Evolutionary conservation across 176 grass and related monocot species (phyloP).

Genomic region (Triticum monococcum): DNA sequence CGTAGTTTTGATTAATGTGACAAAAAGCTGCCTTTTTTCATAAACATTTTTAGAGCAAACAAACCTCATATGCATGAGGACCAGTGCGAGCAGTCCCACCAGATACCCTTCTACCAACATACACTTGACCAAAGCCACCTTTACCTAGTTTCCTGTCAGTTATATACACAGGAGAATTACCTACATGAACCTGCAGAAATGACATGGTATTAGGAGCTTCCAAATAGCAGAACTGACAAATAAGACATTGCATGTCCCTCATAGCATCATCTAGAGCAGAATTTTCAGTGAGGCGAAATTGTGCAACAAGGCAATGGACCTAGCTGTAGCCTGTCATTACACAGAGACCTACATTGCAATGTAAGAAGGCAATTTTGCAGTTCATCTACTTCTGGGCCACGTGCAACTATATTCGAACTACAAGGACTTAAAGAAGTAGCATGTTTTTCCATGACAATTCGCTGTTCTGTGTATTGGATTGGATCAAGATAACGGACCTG

Average conservation of each 20-base stretch:
- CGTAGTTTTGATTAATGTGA: conserved; percentile 21
- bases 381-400: background rate
- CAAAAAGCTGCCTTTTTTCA: background rate
- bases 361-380: background rate
- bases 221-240: background rate
- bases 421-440: conserved; percentile 4
- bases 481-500: background rate
- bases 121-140: conserved; percentile 99
- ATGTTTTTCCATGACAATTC: background rate
- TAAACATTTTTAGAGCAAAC: conserved; percentile 19
- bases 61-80: conserved; percentile 90
- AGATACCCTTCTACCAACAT: conserved; percentile 89
- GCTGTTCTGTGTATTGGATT: background rate
- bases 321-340: background rate
- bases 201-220: conserved; percentile 28
- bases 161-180: conserved; percentile 86
- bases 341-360: background rate
- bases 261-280: background rate
- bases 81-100: conserved; percentile 66
- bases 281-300: conserved; percentile 11
- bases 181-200: conserved; percentile 81
- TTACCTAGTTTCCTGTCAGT: conserved; percentile 93
- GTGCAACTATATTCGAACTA: conserved; percentile 5
- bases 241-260: conserved; percentile 14
- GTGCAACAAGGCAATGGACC: conserved; percentile 1